phyloP scores from a whole-genome alignment of 2,329 filamentous ascomycete species.

The Alternaria novae-zelandiae region DNA sequence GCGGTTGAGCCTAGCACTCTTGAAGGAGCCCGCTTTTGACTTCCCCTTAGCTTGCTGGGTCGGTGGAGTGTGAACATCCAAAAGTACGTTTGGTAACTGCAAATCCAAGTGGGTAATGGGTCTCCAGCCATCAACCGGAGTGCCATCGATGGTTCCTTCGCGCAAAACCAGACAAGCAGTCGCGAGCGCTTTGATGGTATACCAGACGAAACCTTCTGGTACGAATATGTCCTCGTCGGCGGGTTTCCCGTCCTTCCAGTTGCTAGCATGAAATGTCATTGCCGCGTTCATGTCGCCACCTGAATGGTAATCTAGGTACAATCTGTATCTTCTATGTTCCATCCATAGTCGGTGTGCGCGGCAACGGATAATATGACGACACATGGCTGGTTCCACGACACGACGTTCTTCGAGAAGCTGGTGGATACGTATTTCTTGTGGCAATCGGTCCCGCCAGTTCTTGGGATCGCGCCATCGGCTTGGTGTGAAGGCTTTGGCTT shows the following conservation, averaged over 20 bases:
- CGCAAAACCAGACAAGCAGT: neutral
- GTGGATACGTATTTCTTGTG: conserved; percentile 15
- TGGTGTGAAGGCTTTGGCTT: neutral
- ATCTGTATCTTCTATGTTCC: conserved; percentile 1
- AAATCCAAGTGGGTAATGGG: neutral
- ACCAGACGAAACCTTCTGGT: neutral
- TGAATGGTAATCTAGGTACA: conserved; percentile 10
- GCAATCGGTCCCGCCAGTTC: conserved; percentile 5
- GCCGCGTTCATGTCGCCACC: neutral
- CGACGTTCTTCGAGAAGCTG: conserved; percentile 7
- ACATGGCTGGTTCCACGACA: neutral
- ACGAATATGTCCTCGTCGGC: neutral
- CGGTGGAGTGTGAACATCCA: neutral
- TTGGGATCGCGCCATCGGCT: conserved; percentile 2
- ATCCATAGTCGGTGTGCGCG: conserved; percentile 17
- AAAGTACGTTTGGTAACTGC: neutral
- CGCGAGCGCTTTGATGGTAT: neutral
- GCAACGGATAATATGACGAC: conserved; percentile 3
- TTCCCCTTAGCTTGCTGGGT: neutral
- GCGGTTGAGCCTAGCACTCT: neutral
- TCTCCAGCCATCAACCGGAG: neutral
- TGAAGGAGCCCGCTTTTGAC: neutral
- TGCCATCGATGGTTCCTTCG: neutral
- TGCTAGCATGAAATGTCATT: neutral
- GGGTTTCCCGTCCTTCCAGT: neutral